A percentile compares a stretch with the other conserved stretches of the same genome.
These are phyloP conservation scores for Acidiella bohemica DNA, from an alignment of 495 filamentous ascomycete genomes.

Conservation along the genomic window DNA sequence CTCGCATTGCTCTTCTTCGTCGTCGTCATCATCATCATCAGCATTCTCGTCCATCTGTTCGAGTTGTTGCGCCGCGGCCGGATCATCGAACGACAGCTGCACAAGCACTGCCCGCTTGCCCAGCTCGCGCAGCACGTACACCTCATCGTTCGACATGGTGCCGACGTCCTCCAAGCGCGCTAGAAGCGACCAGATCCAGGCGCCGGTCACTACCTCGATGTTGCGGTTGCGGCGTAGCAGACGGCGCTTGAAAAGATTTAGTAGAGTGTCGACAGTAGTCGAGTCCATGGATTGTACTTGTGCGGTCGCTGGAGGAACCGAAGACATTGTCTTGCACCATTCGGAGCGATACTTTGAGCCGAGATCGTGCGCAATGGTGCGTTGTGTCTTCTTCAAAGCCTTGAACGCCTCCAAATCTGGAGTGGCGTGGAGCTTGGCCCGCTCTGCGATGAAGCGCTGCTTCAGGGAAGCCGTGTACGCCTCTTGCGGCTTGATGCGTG, in stretches of 20 bases:
- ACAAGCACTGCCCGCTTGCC: slow-evolving; percentile 42
- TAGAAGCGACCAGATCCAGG: slow-evolving; percentile 52
- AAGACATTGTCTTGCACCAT: slow-evolving; percentile 38
- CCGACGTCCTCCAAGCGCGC: slow-evolving; percentile 44
- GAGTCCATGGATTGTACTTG: slow-evolving; percentile 60
- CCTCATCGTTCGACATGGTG: slow-evolving; percentile 42
- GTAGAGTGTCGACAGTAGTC: slow-evolving; percentile 41
- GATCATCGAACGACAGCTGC: slow-evolving; percentile 19
- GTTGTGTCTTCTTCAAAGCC: slow-evolving; percentile 43
- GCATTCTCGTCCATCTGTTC: slow-evolving; percentile 13
- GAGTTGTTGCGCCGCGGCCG: slow-evolving; percentile 19
- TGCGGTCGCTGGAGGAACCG: slow-evolving; percentile 48
- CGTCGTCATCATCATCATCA: neutral
- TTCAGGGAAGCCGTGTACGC: slow-evolving; percentile 12
- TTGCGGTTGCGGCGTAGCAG: slow-evolving; percentile 35
- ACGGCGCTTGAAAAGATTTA: slow-evolving; percentile 31
- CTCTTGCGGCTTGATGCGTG: slow-evolving; percentile 8
- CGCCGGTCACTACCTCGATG: slow-evolving; percentile 36
- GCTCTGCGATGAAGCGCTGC: slow-evolving; percentile 33
- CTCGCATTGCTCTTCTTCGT: slow-evolving; percentile 1
- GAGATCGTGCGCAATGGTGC: slow-evolving; percentile 37
- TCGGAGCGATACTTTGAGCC: slow-evolving; percentile 29
- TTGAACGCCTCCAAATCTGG: slow-evolving; percentile 39
- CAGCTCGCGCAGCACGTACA: slow-evolving; percentile 44
- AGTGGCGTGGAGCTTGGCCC: slow-evolving; percentile 39